Evolutionary conservation across 345 rosid genomes (phyloP), one percentile per base, ranked within the genome.

Genomic region (Citrus australasica): DNA sequence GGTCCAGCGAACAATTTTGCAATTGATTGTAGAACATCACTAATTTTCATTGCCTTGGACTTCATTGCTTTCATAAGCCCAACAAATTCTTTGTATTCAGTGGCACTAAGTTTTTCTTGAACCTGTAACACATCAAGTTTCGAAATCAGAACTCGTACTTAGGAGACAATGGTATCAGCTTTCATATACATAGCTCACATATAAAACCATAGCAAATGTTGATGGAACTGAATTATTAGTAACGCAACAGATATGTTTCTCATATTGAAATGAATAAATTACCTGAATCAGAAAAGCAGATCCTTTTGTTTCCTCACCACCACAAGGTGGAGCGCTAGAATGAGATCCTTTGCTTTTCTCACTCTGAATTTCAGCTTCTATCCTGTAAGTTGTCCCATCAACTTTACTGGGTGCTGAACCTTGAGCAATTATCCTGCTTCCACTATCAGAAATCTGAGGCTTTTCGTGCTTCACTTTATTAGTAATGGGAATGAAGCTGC

Each of bases 41-140:
- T 85, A 78, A 90, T 77, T 60, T 88, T 87, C 81, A 89, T 85
- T 76, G 89, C 92, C 80, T 92, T 92, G 51, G 94, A 92, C 87
- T 92, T 96, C 85, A 91, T 79, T 71, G 94, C 97, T 86, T 89
- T 93, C 92, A 96, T 87, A 77, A 86, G 88, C 61, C 92, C 97
- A 42, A 96, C 87, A 84, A 96, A 96, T 71, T 92, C 89, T 77
- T 89, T 89, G 76, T 96, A 96, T 84, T 96, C 97, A 67, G 89
- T 71, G 60, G 94, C 64, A 79, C 76, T 88, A 69, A 96, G 97
- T 81, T 89, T 89, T 84, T 89, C 94, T 79, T 87, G 86, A 17
- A 88, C 97, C 99, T 89, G 88, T 58, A 70, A 69, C 40, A 14
- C 25, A 74, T 65, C 46, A 77, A 60, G 28, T 63, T 53, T 59